phyloP scores from a whole-genome alignment of 306 rosid species.

The Mimosa pudica region DNA sequence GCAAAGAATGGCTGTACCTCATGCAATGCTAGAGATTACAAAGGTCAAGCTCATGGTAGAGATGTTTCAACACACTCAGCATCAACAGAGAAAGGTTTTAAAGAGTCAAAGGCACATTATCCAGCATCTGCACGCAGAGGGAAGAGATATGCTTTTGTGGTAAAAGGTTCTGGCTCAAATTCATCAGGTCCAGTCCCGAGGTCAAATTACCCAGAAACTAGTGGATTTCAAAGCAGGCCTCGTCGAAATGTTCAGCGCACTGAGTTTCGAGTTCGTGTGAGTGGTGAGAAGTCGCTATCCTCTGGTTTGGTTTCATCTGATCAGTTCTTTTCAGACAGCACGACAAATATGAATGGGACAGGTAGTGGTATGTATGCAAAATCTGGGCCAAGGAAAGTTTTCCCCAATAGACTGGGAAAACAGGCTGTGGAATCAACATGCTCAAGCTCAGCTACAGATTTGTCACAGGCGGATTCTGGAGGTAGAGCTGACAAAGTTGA shows the following conservation, averaged over 20 bases:
- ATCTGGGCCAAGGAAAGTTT: constrained; percentile 57
- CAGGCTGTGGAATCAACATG: constrained; percentile 44
- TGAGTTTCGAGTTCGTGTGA: constrained; percentile 83
- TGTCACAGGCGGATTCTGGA: constrained; percentile 55
- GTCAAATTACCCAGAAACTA: constrained; percentile 46
- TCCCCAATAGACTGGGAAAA: constrained; percentile 50
- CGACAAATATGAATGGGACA: constrained; percentile 52
- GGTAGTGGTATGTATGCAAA: constrained; percentile 51
- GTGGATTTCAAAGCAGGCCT: constrained; percentile 69
- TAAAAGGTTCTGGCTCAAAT: constrained; percentile 66
- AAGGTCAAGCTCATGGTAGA: constrained; percentile 47
- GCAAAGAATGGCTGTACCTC: constrained; percentile 40
- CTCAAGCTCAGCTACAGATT: constrained; percentile 32
- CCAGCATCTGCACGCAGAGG: constrained; percentile 69
- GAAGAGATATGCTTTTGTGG: constrained; percentile 61
- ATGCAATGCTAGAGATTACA: constrained; percentile 49
- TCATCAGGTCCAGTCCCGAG: constrained; percentile 55
- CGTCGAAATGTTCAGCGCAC: constrained; percentile 68
- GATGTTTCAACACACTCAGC: constrained; percentile 44
- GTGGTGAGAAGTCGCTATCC: constrained; percentile 61
- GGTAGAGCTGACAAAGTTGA: constrained; percentile 54
- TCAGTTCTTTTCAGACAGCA: constrained; percentile 53
- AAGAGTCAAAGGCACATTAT: constrained; percentile 52
- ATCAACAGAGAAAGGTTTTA: constrained; percentile 52
- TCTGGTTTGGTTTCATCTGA: constrained; percentile 47